These are phyloP conservation scores for Pisolithus sp. DNA, from an alignment of 768 basidiomycete species.

Conservation along the genomic window DNA sequence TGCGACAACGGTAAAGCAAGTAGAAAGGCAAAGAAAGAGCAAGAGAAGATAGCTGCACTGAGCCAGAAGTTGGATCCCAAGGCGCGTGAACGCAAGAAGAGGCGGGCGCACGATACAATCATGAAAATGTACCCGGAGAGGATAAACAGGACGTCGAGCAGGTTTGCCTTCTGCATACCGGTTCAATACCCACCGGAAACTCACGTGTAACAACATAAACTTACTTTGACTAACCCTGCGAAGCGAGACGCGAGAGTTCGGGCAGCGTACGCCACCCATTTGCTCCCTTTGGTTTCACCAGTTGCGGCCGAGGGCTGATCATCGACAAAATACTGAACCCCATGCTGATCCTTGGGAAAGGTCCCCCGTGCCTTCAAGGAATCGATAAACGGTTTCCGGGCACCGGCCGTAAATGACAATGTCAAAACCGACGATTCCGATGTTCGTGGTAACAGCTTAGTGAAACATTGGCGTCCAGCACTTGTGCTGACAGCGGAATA, in stretches of 20 bases:
- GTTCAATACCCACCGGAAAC: constrained; percentile 7
- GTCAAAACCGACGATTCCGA: constrained; percentile 40
- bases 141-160: constrained; percentile 91
- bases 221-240: constrained; percentile 77
- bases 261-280: constrained; percentile 86
- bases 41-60: constrained; percentile 66
- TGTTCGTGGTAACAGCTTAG: constrained; percentile 26
- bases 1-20: constrained; percentile 75
- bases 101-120: constrained; percentile 90
- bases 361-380: constrained; percentile 27
- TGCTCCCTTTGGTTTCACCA: constrained; percentile 70
- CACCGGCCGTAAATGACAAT: constrained; percentile 43
- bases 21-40: constrained; percentile 77
- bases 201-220: constrained; percentile 14
- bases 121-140: constrained; percentile 93
- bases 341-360: constrained; percentile 31
- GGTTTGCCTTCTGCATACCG: constrained; percentile 79
- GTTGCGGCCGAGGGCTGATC: constrained; percentile 42
- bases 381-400: constrained; percentile 45
- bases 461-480: constrained; percentile 32
- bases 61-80: constrained; percentile 76
- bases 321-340: constrained; percentile 48
- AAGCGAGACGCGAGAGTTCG: constrained; percentile 71
- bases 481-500: constrained; percentile 28
- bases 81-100: constrained; percentile 81